A percentile compares a stretch with the other conserved stretches of the same genome.
phyloP scores from a whole-genome alignment of 164 flowering plant species.

The Pachysandra terminalis region DNA sequence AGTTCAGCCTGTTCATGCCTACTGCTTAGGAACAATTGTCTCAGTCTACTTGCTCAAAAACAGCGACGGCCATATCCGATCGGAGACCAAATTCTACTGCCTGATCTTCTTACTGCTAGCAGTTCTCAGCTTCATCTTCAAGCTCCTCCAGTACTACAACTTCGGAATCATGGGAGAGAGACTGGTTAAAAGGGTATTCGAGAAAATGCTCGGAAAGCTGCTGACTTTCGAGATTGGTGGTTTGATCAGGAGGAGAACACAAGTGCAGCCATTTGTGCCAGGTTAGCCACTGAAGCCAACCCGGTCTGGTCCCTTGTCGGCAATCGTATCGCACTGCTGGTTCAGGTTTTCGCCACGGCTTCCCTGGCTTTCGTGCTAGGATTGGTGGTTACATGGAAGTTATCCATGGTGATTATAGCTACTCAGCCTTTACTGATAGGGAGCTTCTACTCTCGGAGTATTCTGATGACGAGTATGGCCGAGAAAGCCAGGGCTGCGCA shows the following conservation, averaged over 20 bases:
- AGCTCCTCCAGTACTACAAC: conserved; percentile 37
- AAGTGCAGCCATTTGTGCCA: conserved; percentile 42
- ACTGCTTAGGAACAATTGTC: conserved; percentile 28
- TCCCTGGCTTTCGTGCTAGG: conserved; percentile 33
- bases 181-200: conserved; percentile 28
- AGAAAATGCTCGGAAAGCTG: conserved; percentile 25
- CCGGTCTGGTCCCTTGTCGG: conserved; percentile 41
- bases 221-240: conserved; percentile 47
- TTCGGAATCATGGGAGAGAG: conserved; percentile 42
- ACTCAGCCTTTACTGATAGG: conserved; percentile 41
- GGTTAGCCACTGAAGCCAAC: conserved; percentile 33
- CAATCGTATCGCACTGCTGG: conserved; percentile 38
- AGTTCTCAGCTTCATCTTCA: conserved; percentile 26
- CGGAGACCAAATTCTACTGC: conserved; percentile 24
- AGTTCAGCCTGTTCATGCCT: conserved; percentile 35
- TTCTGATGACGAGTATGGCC: conserved; percentile 39
- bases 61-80: conserved; percentile 12
- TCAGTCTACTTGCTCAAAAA: conserved; percentile 28
- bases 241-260: conserved; percentile 42
- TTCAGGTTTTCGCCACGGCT: conserved; percentile 34
- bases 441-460: conserved; percentile 33
- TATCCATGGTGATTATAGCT: conserved; percentile 42
- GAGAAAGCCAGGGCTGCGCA: conserved; percentile 26
- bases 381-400: conserved; percentile 33
- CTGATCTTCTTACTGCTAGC: conserved; percentile 28